Evolutionary conservation across 1,139 yeast species (phyloP), one percentile per base, ranked within the genome.

Genomic region (Kurtzmaniella quercitrusa): DNA sequence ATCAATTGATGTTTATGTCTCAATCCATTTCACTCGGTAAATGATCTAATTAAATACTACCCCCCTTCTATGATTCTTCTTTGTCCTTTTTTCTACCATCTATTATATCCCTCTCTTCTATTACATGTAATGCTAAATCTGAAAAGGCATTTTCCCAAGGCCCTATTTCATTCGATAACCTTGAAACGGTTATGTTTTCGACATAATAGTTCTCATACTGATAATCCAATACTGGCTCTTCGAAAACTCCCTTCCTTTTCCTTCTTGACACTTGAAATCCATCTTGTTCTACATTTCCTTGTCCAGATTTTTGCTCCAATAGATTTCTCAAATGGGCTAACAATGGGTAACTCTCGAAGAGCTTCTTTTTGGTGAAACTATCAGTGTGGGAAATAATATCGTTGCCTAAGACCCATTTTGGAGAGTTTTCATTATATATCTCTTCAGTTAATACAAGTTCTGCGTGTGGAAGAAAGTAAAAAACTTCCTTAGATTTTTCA

Each of bases 391-490:
- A 65, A 0, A 70, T 50, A 3, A 79, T 47, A 52, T 80, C 71
- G 49, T 81, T 81, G 2, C 79, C 80, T 25, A 81, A 57, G 40
- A 75, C 50, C 29, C 60, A 58, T 2, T 17, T 27, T 1, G 82
- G 82, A 16, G 56, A 43, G 5, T 62, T 49, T 0, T 34, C 34
- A 1, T 40, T 59, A 4, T 83, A 50, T 1, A 82, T 52, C 1
- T 46, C 37, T 39, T 81, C 77, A 1, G 86, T 79, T 11, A 86
- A 62, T 6, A 65, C 69, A 37, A 84, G 62, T 0, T 90, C 88
- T 0, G 91, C 91, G 62, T 87, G 95, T 0, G 94, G 94, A 44
- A 86, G 68, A 54, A 79, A 86, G 51, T 67, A 80, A 2, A 84
- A 57, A 0, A 68, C 62, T 1, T 56, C 23, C n/a, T n/a, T n/a